phyloP scores from a whole-genome alignment of 129 eudicot genomes.

The Flaveria robusta region DNA sequence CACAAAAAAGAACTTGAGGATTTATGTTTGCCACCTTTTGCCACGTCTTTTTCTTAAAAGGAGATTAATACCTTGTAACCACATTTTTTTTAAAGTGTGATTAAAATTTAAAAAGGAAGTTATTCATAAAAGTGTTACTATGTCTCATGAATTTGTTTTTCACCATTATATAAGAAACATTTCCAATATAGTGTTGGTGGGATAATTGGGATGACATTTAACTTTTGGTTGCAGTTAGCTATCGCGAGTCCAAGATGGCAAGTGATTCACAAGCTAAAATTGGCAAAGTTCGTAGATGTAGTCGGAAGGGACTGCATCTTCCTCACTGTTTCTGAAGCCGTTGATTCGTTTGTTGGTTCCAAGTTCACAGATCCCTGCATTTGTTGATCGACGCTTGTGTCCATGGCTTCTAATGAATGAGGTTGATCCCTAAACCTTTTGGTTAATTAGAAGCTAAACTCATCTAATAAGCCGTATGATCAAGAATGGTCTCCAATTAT shows the following conservation, averaged over 20 bases:
- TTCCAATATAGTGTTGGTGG: neutral
- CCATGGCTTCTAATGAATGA: neutral
- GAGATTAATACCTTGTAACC: neutral
- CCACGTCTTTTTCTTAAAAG: neutral
- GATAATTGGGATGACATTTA: neutral
- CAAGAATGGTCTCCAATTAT: slow-evolving; percentile 8
- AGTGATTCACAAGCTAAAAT: slow-evolving; percentile 58
- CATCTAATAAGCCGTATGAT: slow-evolving; percentile 21
- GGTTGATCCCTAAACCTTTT: slow-evolving; percentile 16
- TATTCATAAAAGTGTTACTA: no score
- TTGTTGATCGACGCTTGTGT: slow-evolving; percentile 19
- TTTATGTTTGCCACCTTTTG: neutral
- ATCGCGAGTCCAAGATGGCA: slow-evolving; percentile 60
- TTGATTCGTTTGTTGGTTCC: slow-evolving; percentile 48
- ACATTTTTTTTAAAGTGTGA: no score
- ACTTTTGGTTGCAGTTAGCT: slow-evolving; percentile 42
- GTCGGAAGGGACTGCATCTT: slow-evolving; percentile 55
- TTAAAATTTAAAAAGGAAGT: no score
- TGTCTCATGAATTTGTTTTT: no score
- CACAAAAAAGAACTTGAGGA: neutral
- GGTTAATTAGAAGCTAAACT: slow-evolving; percentile 23
- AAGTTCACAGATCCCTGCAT: slow-evolving; percentile 31
- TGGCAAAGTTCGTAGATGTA: slow-evolving; percentile 47
- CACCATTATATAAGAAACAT: neutral
- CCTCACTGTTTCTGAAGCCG: slow-evolving; percentile 59